phyloP scores from a whole-genome alignment of 23 red algal genomes.

The Gracilariopsis chorda region DNA sequence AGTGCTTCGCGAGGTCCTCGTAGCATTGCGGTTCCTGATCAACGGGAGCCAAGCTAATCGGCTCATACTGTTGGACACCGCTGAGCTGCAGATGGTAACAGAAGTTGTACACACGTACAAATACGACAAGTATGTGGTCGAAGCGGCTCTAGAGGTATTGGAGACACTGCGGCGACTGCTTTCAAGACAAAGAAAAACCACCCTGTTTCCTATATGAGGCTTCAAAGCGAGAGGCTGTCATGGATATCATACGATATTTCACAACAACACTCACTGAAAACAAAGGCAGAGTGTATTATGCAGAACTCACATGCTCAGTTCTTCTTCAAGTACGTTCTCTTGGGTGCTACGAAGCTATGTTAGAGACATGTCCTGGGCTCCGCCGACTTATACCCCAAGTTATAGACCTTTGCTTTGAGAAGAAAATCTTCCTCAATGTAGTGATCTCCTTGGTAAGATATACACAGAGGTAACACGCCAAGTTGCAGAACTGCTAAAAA shows the following conservation, averaged over 20 bases:
- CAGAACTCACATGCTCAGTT: not conserved
- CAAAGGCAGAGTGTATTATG: not conserved
- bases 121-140: not conserved
- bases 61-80: not conserved
- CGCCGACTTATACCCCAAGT: not conserved
- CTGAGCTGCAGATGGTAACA: not conserved
- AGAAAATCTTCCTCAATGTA: not conserved
- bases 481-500: too few species aligned
- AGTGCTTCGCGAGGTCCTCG: not conserved
- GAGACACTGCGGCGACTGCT: not conserved
- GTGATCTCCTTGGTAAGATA: not conserved
- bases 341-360: not conserved
- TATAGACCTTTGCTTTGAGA: constrained; percentile 2
- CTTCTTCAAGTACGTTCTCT: not conserved
- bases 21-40: not conserved
- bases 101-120: not conserved
- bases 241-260: not conserved
- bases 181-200: not conserved
- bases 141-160: not conserved
- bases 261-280: not conserved
- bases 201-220: not conserved
- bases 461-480: not conserved
- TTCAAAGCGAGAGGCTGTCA: not conserved
- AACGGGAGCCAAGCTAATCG: not conserved
- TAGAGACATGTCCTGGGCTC: not conserved